Evolutionary conservation across 2,329 filamentous ascomycete species (phyloP), one percentile per base, ranked within the genome.

Genomic region (Aquanectria penicillioides): DNA sequence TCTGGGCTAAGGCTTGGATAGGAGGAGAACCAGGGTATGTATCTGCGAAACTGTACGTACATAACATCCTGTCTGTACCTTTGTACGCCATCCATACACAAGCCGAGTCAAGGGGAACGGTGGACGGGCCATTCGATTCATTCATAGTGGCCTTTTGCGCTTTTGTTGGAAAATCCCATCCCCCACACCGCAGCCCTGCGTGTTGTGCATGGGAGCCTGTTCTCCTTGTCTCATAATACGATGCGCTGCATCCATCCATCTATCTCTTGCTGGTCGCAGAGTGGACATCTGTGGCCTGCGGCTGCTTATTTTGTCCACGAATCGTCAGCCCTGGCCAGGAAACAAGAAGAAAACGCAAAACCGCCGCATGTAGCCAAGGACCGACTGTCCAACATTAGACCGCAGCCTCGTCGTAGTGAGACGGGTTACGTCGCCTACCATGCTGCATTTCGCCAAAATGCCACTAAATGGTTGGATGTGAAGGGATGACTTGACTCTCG

Each of bases 351-450:
- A 40, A 40, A 34, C n/a, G 10, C 17, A 37, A 12, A 9, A 12
- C 10, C 15, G 17, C 8, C 18, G 34, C 5, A 31, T 28, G 13
- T 44, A 28, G 41, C 26, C 15, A 18, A 36, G 23, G n/a, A 44
- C n/a, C 10, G n/a, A n/a, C n/a, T 29, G 44, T 17, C 29, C 36
- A 55, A 34, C 41, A 51, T 49, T 31, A 34, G 47, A 25, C 46
- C 41, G 23, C 54, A 25, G 13, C 46, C 37, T 34, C 37, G 58
- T 58, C 44, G 62, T 53, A 43, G 61, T 66, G 65, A 66, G 65
- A 68, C 65, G 66, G 53, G 37, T 38, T 36, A 23, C 58, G 55
- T 12, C 33, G 36, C 33, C 26, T 53, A 17, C 48, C 54, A 43
- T 33, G 48, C 53, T 60, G 47, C 57, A 31, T 40, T 25, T 59